Evolutionary conservation across 768 basidiomycete genomes (phyloP).

Genomic region (Fomitopsis pulvina): DNA sequence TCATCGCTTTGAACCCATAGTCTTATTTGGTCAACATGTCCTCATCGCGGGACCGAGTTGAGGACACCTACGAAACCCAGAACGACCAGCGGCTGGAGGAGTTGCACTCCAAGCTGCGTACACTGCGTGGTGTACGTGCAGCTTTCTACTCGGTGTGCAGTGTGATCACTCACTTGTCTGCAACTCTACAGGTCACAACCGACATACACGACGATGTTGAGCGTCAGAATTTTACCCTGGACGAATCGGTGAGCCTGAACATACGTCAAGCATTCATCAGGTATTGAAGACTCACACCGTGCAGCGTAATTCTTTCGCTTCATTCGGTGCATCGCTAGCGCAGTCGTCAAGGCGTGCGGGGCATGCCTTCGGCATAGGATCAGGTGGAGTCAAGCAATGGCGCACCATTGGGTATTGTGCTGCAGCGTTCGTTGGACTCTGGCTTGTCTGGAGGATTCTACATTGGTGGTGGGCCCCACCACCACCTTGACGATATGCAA

Average conservation of each 20-base stretch:
- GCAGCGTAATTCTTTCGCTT: constrained; percentile 61
- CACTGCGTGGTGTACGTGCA: constrained; percentile 65
- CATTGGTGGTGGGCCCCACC: constrained; percentile 19
- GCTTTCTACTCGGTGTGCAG: neutral
- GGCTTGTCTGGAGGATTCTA: constrained; percentile 19
- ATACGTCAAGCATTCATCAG: neutral
- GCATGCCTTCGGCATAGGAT: constrained; percentile 66
- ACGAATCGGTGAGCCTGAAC: constrained; percentile 55
- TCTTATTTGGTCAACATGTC: constrained; percentile 25
- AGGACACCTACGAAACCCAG: constrained; percentile 77
- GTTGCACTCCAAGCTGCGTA: constrained; percentile 78
- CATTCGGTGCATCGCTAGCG: constrained; percentile 54
- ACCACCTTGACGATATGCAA: neutral
- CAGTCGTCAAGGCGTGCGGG: constrained; percentile 65
- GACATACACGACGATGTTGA: constrained; percentile 85
- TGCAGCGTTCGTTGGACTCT: constrained; percentile 38
- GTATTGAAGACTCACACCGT: neutral
- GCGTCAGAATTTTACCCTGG: constrained; percentile 71
- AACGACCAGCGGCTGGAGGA: constrained; percentile 83
- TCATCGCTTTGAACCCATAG: neutral
- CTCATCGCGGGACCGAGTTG: constrained; percentile 34
- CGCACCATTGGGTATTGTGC: constrained; percentile 60
- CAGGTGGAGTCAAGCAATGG: constrained; percentile 62
- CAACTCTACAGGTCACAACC: constrained; percentile 58
- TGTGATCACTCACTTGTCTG: constrained; percentile 1